Conservation (phyloP, 192 early-diverging fungal genomes). For the Obelidium mucronatum region DNA sequence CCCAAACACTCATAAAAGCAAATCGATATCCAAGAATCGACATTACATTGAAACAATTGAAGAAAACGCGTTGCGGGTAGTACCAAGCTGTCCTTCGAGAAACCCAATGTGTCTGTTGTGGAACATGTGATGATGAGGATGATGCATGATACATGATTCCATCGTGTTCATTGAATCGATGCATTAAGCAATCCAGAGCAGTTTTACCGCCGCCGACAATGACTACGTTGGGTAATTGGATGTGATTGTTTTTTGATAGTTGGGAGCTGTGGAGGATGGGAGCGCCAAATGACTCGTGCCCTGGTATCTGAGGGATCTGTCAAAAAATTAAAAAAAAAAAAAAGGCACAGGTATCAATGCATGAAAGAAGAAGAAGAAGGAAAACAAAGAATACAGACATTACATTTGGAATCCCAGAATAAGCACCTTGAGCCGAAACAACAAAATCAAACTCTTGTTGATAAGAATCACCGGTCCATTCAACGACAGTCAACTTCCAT, state of each 20-base stretch:
- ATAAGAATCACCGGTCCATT: background rate
- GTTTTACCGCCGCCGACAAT: background rate
- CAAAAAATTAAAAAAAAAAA: background rate
- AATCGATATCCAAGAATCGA: too few relatives aligned
- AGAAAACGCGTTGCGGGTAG: background rate
- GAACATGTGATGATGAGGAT: too few relatives aligned
- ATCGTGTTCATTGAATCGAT: background rate
- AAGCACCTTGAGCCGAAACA: constrained; percentile 5
- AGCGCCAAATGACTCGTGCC: background rate
- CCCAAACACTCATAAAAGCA: background rate
- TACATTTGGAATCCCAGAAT: constrained; percentile 7
- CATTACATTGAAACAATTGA: background rate
- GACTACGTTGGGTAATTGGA: background rate
- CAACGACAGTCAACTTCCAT: background rate
- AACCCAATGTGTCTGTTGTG: too few relatives aligned
- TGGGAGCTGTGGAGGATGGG: constrained; percentile 8
- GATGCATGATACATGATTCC: too few relatives aligned
- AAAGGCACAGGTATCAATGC: too few relatives aligned
- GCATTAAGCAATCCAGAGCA: background rate
- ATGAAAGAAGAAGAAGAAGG: too few relatives aligned
- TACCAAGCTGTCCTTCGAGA: background rate
- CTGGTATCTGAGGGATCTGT: background rate
- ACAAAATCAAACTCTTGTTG: constrained; percentile 9
- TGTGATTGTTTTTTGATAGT: background rate
- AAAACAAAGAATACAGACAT: too few relatives aligned